Percentiles rank a stretch among this genome's conserved stretches.
Evolutionary conservation across 441 rosid genomes (phyloP).

Genomic region (Euphorbia celastroides): DNA sequence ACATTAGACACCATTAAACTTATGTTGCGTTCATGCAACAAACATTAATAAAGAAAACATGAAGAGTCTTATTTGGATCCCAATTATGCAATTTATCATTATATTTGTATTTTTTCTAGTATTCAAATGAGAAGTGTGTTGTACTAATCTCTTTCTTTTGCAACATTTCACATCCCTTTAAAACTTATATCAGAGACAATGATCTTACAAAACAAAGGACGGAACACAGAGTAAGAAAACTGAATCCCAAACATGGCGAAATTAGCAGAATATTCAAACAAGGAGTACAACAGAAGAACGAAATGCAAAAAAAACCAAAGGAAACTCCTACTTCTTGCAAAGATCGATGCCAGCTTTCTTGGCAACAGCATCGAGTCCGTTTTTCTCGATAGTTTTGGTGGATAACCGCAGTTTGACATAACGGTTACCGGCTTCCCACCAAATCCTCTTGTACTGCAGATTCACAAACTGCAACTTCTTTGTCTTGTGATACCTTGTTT

Average conservation of each 20-base stretch:
- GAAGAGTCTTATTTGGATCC: neutral
- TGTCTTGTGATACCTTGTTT: constrained; percentile 51
- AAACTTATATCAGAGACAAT: neutral
- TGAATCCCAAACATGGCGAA: no score
- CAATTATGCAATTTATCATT: neutral
- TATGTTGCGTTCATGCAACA: constrained; percentile 27
- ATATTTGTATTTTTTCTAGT: neutral
- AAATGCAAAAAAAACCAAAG: neutral
- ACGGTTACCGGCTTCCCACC: constrained; percentile 98
- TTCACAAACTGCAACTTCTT: constrained; percentile 87
- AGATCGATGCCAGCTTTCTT: no score
- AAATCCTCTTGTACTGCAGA: constrained; percentile 78
- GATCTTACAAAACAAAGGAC: neutral
- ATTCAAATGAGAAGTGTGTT: neutral
- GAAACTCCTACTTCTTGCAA: no score
- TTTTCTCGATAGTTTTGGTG: constrained; percentile 94
- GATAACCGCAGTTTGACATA: constrained; percentile 73
- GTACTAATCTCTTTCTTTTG: neutral
- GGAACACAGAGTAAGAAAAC: no score
- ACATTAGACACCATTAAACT: constrained; percentile 18
- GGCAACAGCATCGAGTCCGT: no score
- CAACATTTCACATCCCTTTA: neutral
- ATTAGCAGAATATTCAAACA: no score
- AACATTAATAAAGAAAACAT: neutral
- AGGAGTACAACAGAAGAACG: no score